Evolutionary conservation across 2,329 filamentous ascomycete species (phyloP).

Genomic region (Fusarium verrucosum): DNA sequence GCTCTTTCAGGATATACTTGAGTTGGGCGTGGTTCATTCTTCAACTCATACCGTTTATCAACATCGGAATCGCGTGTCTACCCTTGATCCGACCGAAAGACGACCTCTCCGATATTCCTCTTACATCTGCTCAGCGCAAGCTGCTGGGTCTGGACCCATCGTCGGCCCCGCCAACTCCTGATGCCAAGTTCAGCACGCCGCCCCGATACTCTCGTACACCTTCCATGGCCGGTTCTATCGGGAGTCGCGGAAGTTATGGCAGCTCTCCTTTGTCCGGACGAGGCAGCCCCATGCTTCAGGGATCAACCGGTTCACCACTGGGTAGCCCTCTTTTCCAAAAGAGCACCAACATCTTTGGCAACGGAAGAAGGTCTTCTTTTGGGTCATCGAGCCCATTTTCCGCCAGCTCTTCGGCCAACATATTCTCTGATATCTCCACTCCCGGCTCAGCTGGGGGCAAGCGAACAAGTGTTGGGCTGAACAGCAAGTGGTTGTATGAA

Average conservation of each 20-base stretch:
- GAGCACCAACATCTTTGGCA: constrained; percentile 61
- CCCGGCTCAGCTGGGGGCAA: constrained; percentile 74
- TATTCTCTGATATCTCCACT: constrained; percentile 69
- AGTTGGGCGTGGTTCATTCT: constrained; percentile 58
- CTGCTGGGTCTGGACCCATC: constrained; percentile 82
- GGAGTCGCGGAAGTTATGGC: constrained; percentile 65
- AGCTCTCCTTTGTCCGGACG: constrained; percentile 67
- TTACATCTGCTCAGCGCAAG: constrained; percentile 79
- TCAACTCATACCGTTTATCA: constrained; percentile 70
- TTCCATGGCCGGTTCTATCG: constrained; percentile 69
- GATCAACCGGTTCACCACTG: constrained; percentile 49
- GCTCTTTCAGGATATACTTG: constrained; percentile 49
- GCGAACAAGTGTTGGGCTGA: constrained; percentile 78
- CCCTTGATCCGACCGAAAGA: constrained; percentile 79
- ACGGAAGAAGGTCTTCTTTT: constrained; percentile 69
- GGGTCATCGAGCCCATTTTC: constrained; percentile 65
- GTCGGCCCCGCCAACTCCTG: constrained; percentile 70
- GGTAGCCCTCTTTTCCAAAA: constrained; percentile 73
- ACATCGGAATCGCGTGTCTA: constrained; percentile 74
- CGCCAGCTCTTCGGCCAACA: constrained; percentile 57
- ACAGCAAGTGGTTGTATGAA: constrained; percentile 96
- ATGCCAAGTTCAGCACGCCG: constrained; percentile 79
- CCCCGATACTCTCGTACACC: constrained; percentile 85
- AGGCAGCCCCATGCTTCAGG: constrained; percentile 58
- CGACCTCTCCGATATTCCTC: constrained; percentile 84